Evolutionary conservation across 202 grass and related monocot species (phyloP), one percentile per base, ranked within the genome.

Genomic region (Brachypodium distachyon): DNA sequence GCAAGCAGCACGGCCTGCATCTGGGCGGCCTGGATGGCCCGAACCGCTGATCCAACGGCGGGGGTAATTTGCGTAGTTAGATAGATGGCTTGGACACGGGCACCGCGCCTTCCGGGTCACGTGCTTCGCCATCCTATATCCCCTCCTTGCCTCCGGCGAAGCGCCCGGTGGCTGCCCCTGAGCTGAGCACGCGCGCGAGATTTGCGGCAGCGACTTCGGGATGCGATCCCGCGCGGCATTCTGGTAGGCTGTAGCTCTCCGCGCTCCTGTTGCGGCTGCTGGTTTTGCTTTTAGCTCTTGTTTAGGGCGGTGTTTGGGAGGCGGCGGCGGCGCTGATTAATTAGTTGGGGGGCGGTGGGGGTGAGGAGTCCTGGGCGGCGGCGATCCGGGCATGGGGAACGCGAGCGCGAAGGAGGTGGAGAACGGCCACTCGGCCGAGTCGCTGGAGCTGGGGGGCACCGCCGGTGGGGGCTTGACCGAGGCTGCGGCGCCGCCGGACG

Each of bases 361-460:
- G 44, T 23, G 53, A 19, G 46, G 46, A 39, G 66, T 65, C 42
- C 18, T 22, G 23, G 36, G 66, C 18, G 2, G 79, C 31, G 54
- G 80, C 9, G 66, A 74, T 67, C 46, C n/a, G 22, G 62, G 17
- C 28, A 95, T 95, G 92, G 92, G 92, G 61, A 95, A 95, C 92
- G 61, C 80, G 37, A 82, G 54, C 80, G 71, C 53, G 38, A 90
- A 74, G 74, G 85, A 88, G 29, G 76, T 71, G 70, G 83, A 50
- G 40, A 91, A 95, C 77, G 86, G 86, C 57, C 69, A 78, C 61
- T 57, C 61, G 81, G 60, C 47, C 40, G 39, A 77, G 73, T 22
- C 68, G 43, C 28, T 48, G 75, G 82, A 70, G 51, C 61, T 29
- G 70, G 69, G 29, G 16, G 8, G 54, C 10, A 14, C 53, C 74